Percentiles rank a stretch among this genome's conserved stretches.
phyloP scores from a whole-genome alignment of 352 stramenopile genomes.

The Elongisporangium senticosum region DNA sequence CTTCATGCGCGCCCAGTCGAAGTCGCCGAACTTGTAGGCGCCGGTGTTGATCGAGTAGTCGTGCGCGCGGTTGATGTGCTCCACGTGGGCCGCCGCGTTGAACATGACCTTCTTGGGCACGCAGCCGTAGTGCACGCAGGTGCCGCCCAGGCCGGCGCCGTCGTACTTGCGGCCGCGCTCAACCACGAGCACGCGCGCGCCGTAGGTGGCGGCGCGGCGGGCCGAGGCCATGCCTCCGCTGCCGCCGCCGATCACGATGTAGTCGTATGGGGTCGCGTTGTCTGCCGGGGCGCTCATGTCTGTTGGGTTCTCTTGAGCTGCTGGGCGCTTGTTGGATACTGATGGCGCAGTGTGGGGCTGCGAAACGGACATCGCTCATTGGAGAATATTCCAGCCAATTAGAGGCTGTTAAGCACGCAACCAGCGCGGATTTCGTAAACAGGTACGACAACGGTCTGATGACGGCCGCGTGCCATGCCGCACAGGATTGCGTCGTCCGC shows the following conservation, averaged over 20 bases:
- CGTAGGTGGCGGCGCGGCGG: slow-evolving; percentile 88
- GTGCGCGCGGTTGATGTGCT: slow-evolving; percentile 54
- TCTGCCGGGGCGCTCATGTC: slow-evolving; percentile 11
- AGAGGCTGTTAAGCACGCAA: too few relatives aligned
- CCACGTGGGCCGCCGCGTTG: slow-evolving; percentile 81
- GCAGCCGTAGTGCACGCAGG: slow-evolving; percentile 98
- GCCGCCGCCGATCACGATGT: slow-evolving; percentile 89
- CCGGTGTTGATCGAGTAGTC: slow-evolving; percentile 70
- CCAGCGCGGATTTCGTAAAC: too few relatives aligned
- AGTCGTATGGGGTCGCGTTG: slow-evolving; percentile 62
- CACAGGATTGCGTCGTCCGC: too few relatives aligned
- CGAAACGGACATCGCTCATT: too few relatives aligned
- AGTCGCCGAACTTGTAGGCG: slow-evolving; percentile 56
- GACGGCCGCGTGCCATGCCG: too few relatives aligned
- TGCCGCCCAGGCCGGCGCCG: slow-evolving; percentile 86
- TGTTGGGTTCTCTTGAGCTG: slow-evolving; percentile 1
- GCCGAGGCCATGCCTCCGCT: slow-evolving; percentile 91
- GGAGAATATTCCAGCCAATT: too few relatives aligned
- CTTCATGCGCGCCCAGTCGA: slow-evolving; percentile 93
- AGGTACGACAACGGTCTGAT: too few relatives aligned
- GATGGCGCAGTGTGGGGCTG: too few relatives aligned
- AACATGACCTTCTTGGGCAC: slow-evolving; percentile 99
- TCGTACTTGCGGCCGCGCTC: slow-evolving; percentile 74
- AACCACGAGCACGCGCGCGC: slow-evolving; percentile 93
- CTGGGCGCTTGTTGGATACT: too few relatives aligned